These are phyloP conservation scores for Aspergillus sp. DNA, from an alignment of 2,329 filamentous ascomycete species.

Conservation along the genomic window DNA sequence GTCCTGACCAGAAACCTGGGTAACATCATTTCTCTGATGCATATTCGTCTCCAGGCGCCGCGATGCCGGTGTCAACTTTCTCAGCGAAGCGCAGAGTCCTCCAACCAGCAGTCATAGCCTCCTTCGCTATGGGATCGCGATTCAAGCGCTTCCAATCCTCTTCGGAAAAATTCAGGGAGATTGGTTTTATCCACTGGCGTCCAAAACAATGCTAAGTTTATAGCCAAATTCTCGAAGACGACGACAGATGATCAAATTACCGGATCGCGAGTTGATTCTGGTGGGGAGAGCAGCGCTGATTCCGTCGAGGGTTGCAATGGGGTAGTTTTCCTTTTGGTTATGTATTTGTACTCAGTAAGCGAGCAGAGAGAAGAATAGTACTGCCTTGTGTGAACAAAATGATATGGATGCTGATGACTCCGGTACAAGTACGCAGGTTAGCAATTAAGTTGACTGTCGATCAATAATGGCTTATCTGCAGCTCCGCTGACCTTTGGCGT, in stretches of 20 bases:
- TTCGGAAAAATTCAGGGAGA: not conserved
- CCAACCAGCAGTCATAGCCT: not conserved
- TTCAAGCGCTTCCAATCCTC: not conserved
- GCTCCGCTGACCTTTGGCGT: too few relatives aligned
- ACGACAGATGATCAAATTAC: not conserved
- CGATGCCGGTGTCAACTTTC: not conserved
- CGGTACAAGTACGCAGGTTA: too few relatives aligned
- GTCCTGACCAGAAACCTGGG: not conserved
- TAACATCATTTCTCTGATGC: not conserved
- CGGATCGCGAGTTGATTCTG: not conserved
- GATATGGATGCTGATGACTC: too few relatives aligned
- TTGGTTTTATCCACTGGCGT: not conserved
- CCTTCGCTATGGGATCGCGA: not conserved
- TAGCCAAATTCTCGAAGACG: not conserved
- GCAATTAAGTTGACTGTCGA: too few relatives aligned
- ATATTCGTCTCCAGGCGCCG: not conserved
- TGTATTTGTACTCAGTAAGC: too few relatives aligned
- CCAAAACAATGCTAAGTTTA: not conserved
- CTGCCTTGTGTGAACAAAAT: too few relatives aligned
- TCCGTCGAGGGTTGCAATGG: not conserved
- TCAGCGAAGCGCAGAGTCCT: not conserved
- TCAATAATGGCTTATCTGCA: too few relatives aligned
- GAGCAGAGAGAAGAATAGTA: too few relatives aligned
- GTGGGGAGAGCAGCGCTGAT: not conserved
- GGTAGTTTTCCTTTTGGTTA: not conserved